These are phyloP conservation scores for Saccharomycopsis lassenensis DNA, from an alignment of 805 yeast genomes.

Conservation along the genomic window DNA sequence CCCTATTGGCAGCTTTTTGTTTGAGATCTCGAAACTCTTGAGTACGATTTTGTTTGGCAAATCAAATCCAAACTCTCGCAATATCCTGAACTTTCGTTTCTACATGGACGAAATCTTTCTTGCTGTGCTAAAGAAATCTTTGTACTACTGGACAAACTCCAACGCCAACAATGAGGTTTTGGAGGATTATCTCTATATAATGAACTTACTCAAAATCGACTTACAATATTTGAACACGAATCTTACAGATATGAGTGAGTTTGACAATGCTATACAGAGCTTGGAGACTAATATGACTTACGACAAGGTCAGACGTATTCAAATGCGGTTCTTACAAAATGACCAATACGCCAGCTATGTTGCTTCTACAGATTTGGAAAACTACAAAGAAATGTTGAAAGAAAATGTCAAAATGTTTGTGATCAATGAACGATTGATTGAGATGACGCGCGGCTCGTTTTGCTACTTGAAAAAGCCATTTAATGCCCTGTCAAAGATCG, in stretches of 20 bases:
- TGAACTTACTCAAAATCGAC: conserved; percentile 5
- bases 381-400: conserved; percentile 1
- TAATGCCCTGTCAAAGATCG: not conserved
- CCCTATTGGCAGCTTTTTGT: conserved; percentile 8
- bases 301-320: conserved; percentile 1
- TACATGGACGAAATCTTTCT: conserved; percentile 4
- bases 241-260: not conserved
- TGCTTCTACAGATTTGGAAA: not conserved
- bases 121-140: conserved; percentile 2
- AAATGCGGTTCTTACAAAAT: conserved; percentile 2
- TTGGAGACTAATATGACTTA: conserved; percentile 1
- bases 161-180: conserved; percentile 1
- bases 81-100: not conserved
- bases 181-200: conserved; percentile 1
- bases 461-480: conserved; percentile 6
- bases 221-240: conserved; percentile 2
- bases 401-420: conserved; percentile 9
- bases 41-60: not conserved
- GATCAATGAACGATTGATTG: conserved; percentile 7
- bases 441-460: conserved; percentile 5
- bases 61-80: not conserved
- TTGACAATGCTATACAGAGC: not conserved
- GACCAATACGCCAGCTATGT: conserved; percentile 5
- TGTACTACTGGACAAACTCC: conserved; percentile 11
- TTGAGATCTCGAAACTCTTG: not conserved